Evolutionary conservation across 1,284 basidiomycete genomes (phyloP), one percentile per base, ranked within the genome.

Genomic region (Rugosomyces carneus): DNA sequence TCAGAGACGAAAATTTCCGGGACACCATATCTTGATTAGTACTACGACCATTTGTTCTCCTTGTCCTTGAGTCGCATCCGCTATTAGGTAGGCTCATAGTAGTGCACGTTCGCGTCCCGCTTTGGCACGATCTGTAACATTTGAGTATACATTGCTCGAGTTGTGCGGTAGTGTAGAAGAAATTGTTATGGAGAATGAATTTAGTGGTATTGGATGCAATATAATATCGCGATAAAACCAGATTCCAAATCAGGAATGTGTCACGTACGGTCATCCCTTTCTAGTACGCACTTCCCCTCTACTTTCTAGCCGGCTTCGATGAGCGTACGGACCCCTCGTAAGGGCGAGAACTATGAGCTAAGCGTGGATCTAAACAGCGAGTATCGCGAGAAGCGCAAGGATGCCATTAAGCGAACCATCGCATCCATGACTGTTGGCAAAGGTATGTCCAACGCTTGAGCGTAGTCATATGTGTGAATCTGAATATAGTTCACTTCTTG

Each of bases 381-480:
- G 64, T 97, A 96, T 70, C 78, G 85, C 50, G 93, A 97, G 57
- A 89, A 91, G 62, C 77, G 95, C 49, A 97, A 97, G 67, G 95
- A 98, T 84, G 96, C 95, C 3, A 97, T 99, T 73, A 98, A 98
- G 70, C 79, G 89, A 40, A 89, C 92, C 51, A 95, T 95, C 61
- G 93, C 93, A 40, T 93, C 91, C 57, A 94, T 95, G 87, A 95
- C 92, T 1, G 90, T 96, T 51, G 91, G 92, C 47, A 96, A 96
- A 80, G 85, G 85, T 86, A 54, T 52, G 70, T 24, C 26, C 37
- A 19, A 35, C 13, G 15, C 48, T 37, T 23, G 39, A 47, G 26
- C 26, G 18, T 44, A 18, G 47, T 48, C 19, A 50, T 26, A 32
- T 37, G 24, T 37, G 20, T 24, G 20, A 38, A 41, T 44, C 35